Conservation (phyloP, 2,329 filamentous ascomycete genomes). For the Aspergillaceae sp. region DNA sequence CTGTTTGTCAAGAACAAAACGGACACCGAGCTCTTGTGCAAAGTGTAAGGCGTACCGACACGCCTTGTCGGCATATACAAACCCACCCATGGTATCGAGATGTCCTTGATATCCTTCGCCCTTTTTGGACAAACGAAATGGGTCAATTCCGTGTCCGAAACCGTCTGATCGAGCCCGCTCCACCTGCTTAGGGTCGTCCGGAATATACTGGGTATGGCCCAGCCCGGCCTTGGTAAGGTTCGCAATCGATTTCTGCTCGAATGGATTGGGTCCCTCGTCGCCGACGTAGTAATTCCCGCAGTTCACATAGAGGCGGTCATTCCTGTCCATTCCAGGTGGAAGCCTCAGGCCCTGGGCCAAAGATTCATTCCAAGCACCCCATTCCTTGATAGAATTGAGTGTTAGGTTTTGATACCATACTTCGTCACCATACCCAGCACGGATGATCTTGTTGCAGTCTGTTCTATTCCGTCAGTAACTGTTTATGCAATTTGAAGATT, state of each 20-base stretch:
- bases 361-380: slow-evolving; percentile 39
- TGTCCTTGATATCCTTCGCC: slow-evolving; percentile 28
- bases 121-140: slow-evolving; percentile 26
- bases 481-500: not conserved
- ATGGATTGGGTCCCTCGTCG: slow-evolving; percentile 11
- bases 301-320: slow-evolving; percentile 32
- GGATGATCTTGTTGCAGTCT: slow-evolving; percentile 41
- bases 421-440: slow-evolving; percentile 36
- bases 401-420: slow-evolving; percentile 42
- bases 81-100: slow-evolving; percentile 41
- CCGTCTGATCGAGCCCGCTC: slow-evolving; percentile 20
- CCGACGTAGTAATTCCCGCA: slow-evolving; percentile 25
- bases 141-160: slow-evolving; percentile 26
- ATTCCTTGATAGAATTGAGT: slow-evolving; percentile 34
- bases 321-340: slow-evolving; percentile 30
- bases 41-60: slow-evolving; percentile 41
- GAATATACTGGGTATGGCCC: slow-evolving; percentile 28
- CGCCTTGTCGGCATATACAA: slow-evolving; percentile 39
- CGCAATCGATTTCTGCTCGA: slow-evolving; percentile 30
- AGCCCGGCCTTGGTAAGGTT: slow-evolving; percentile 30
- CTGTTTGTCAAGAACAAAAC: slow-evolving; percentile 32
- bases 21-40: slow-evolving; percentile 33
- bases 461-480: not conserved
- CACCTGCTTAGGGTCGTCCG: slow-evolving; percentile 19
- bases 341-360: slow-evolving; percentile 15